A percentile compares a stretch with the other conserved stretches of the same genome.
Evolutionary conservation across 176 grass and related monocot species (phyloP).

Genomic region (Musa schizocarpa): DNA sequence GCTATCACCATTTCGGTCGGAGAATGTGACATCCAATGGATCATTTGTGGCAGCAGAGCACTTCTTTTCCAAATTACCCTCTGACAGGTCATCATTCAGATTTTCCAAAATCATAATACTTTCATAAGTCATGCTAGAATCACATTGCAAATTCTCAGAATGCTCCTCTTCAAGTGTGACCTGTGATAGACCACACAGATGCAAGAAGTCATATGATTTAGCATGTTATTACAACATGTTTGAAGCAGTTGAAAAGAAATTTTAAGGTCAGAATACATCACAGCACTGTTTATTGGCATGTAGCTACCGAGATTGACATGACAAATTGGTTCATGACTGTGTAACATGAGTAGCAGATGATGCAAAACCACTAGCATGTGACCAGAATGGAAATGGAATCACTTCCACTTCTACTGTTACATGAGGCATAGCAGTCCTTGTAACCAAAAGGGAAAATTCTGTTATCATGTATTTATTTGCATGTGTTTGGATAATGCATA

Average conservation of each 20-base stretch:
- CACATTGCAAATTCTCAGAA: neutral
- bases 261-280: neutral
- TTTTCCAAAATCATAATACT: neutral
- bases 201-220: neutral
- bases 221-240: neutral
- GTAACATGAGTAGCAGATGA: neutral
- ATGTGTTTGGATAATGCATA: too few relatives aligned
- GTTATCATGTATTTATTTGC: too few relatives aligned
- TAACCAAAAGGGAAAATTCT: too few relatives aligned
- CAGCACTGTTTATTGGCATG: neutral
- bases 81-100: neutral
- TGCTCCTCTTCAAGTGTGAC: neutral
- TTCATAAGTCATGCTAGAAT: neutral
- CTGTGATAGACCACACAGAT: neutral
- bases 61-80: neutral
- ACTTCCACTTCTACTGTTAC: too few relatives aligned
- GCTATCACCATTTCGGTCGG: neutral
- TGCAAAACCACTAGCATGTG: neutral
- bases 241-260: neutral
- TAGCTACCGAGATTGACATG: neutral
- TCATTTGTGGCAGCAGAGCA: neutral
- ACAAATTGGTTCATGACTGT: neutral
- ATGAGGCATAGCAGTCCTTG: too few relatives aligned
- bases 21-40: neutral
- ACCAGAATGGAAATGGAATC: too few relatives aligned